phyloP scores from a whole-genome alignment of 139 green algal genomes.

The Picochlorum sp. region DNA sequence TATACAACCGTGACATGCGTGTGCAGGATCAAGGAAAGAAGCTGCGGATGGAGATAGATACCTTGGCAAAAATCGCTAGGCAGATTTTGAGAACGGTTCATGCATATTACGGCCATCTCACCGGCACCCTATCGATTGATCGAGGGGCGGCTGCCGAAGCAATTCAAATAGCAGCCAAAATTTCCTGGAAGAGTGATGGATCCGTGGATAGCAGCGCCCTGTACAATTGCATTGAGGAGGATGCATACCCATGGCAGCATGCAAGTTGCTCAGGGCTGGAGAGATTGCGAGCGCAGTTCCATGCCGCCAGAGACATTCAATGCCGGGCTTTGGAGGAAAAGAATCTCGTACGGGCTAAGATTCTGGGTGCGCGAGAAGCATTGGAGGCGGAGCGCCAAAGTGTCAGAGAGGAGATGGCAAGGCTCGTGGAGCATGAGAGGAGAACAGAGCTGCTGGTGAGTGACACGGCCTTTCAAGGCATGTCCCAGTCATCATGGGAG shows the following conservation, averaged over 20 bases:
- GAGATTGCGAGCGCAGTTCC: neutral
- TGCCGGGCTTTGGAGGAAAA: conserved; percentile 3
- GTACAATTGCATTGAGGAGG: conserved; percentile 3
- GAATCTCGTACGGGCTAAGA: neutral
- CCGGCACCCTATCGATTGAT: neutral
- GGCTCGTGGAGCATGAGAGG: neutral
- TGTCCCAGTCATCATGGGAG: no score
- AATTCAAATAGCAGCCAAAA: conserved; percentile 4
- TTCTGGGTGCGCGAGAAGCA: neutral
- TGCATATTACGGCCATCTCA: conserved; percentile 1
- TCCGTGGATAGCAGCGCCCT: conserved; percentile 1
- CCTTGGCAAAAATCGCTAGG: neutral
- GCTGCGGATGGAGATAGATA: neutral
- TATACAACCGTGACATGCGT: neutral
- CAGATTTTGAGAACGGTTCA: conserved; percentile 7
- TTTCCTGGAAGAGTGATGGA: conserved; percentile 2
- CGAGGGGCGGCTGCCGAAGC: conserved; percentile 4
- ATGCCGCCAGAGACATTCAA: neutral
- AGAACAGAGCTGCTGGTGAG: no score
- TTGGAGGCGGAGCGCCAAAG: neutral
- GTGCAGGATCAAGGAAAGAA: conserved; percentile 3
- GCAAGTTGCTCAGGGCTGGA: conserved; percentile 1
- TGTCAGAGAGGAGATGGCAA: conserved; percentile 4
- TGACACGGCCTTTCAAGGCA: no score
- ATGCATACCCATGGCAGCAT: conserved; percentile 3